Evolutionary conservation across 257 asterid species (phyloP), one percentile per base, ranked within the genome.

Genomic region (Ocimum tenuiflorum): DNA sequence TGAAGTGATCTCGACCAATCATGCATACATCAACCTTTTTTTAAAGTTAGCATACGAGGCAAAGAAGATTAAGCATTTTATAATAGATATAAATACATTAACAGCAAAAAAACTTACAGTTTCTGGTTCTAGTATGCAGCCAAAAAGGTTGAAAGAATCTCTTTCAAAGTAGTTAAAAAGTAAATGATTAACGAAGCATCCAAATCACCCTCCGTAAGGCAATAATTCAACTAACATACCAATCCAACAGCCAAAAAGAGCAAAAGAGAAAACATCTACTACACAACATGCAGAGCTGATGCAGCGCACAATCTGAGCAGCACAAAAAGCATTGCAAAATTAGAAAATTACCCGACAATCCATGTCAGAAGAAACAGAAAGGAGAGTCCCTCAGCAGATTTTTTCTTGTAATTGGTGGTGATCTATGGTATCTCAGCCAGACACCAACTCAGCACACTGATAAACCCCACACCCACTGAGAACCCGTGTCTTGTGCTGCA

Each of bases 381-480:
- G 23, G 94, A 86, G 73, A 88, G 83, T 1, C 96, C 91, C 58
- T 80, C 78, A 11, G 91, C 64, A 13, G 94, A 88, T 47, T 84
- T 84, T 3, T 63, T 66, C 73, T 69, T 70, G 76, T 71, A 82
- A 58, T 84, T 88, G 55, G 94, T 86, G 63, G 79, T 78, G 72
- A 88, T 78, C 51, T 88, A 94, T 0, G 96, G 96, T 9, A 88
- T 68, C 69, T 88, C 94, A 70, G 96, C 96, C 65, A 84, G 83
- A 43, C 68, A 70, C 96, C 96, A 88, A 68, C 83, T 72, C 33
- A 77, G 8, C 49, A 86, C 85, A 74, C 96, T 88, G 5, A 80
- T n/a, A 39, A 81, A 4, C 2, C 96, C 96, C 81, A 86, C 57
- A 1, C 31, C 74, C 65, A 82, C 53, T 0, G 91, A 82, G 11